These are phyloP conservation scores for Pseudogymnoascus sp. DNA, from an alignment of 2,329 filamentous ascomycete genomes.

Conservation along the genomic window DNA sequence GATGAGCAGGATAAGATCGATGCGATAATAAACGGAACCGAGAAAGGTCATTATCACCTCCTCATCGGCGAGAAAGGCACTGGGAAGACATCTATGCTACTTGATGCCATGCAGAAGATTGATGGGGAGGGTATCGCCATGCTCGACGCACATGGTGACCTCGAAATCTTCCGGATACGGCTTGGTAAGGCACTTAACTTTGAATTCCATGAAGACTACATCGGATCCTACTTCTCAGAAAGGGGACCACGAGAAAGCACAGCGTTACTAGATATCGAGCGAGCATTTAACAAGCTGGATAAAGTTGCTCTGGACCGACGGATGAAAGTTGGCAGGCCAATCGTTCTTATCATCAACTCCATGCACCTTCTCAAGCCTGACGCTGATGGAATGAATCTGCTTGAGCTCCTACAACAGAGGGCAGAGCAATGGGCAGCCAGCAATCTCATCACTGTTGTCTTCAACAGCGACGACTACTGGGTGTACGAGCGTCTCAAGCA, in stretches of 20 bases:
- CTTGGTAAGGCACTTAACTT: slow-evolving; percentile 92
- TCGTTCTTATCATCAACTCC: slow-evolving; percentile 92
- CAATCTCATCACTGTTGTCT: slow-evolving; percentile 81
- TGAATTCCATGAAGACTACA: slow-evolving; percentile 96
- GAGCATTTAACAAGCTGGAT: slow-evolving; percentile 94
- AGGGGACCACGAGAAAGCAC: slow-evolving; percentile 85
- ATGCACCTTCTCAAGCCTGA: slow-evolving; percentile 86
- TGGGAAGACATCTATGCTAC: slow-evolving; percentile 92
- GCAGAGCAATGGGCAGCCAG: slow-evolving; percentile 95
- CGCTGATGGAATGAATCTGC: slow-evolving; percentile 82
- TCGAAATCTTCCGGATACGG: slow-evolving; percentile 88
- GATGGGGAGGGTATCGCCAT: slow-evolving; percentile 85
- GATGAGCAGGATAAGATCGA: slow-evolving; percentile 77
- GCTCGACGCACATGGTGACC: slow-evolving; percentile 91
- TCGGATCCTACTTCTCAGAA: slow-evolving; percentile 92
- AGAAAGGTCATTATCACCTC: slow-evolving; percentile 78
- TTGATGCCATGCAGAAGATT: slow-evolving; percentile 90
- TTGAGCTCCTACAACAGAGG: slow-evolving; percentile 90
- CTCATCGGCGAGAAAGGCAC: slow-evolving; percentile 93
- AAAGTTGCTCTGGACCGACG: slow-evolving; percentile 78
- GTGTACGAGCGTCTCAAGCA: slow-evolving; percentile 91
- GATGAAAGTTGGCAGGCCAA: slow-evolving; percentile 49
- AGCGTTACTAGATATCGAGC: slow-evolving; percentile 86
- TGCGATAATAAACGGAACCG: slow-evolving; percentile 65
- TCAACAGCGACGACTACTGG: slow-evolving; percentile 98